Evolutionary conservation across 306 rosid genomes (phyloP).

Genomic region (Arachis hypogaea): DNA sequence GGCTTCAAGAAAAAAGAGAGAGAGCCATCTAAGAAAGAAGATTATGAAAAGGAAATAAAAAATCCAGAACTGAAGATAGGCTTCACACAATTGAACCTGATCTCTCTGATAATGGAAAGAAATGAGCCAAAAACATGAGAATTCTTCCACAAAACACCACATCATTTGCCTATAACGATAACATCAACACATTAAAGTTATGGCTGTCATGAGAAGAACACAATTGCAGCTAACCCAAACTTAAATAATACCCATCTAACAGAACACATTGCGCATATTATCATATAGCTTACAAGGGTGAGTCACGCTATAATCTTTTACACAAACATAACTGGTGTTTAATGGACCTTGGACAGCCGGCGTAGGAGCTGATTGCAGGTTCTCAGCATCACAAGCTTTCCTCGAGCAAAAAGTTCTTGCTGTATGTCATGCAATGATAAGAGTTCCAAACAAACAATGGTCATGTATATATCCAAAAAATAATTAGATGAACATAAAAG

Average conservation of each 20-base stretch:
- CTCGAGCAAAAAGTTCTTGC: slow-evolving; percentile 98
- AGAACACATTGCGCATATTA: background rate
- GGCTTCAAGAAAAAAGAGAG: slow-evolving; percentile 50
- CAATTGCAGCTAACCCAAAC: slow-evolving; percentile 21
- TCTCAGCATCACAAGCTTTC: slow-evolving; percentile 97
- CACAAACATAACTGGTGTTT: slow-evolving; percentile 6
- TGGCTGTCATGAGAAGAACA: slow-evolving; percentile 4
- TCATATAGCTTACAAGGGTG: slow-evolving; percentile 7
- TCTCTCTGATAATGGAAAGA: slow-evolving; percentile 93
- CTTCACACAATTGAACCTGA: slow-evolving; percentile 62
- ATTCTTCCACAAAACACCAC: slow-evolving; percentile 97
- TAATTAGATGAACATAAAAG: slow-evolving; percentile 19
- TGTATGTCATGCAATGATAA: slow-evolving; percentile 50
- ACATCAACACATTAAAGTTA: slow-evolving; percentile 23
- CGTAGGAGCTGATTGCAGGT: slow-evolving; percentile 99
- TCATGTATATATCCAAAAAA: slow-evolving; percentile 21
- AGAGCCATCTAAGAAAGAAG: background rate
- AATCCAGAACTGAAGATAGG: slow-evolving; percentile 27
- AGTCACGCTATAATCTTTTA: background rate
- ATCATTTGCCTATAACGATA: slow-evolving; percentile 74
- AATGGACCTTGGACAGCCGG: slow-evolving; percentile 87
- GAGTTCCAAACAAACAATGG: slow-evolving; percentile 26
- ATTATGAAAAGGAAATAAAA: slow-evolving; percentile 34
- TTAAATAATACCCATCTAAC: slow-evolving; percentile 5
- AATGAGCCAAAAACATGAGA: slow-evolving; percentile 96